These are phyloP conservation scores for Flaveria floridana DNA, from an alignment of 140 eudicot genomes.

Conservation along the genomic window DNA sequence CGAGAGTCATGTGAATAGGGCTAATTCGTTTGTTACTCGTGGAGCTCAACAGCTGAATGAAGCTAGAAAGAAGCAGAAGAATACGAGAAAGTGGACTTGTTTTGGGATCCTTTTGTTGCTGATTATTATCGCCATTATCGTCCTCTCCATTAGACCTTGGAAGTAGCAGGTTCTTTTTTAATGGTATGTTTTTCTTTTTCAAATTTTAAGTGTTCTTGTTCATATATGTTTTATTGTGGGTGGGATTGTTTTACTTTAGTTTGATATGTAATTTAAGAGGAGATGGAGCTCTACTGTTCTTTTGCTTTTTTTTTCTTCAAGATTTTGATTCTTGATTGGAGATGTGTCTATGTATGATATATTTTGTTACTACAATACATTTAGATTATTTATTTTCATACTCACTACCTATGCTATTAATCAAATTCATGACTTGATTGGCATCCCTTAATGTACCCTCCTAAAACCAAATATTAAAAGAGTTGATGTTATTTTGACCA, in stretches of 20 bases:
- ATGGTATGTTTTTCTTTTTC: slow-evolving; percentile 29
- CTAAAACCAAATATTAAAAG: too few relatives aligned
- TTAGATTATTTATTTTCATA: background rate
- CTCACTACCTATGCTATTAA: background rate
- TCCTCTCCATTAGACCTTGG: slow-evolving; percentile 59
- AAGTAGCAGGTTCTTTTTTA: slow-evolving; percentile 10
- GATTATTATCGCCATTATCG: slow-evolving; percentile 41
- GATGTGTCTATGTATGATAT: slow-evolving; percentile 15
- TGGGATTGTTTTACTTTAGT: slow-evolving; percentile 20
- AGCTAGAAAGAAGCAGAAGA: slow-evolving; percentile 57
- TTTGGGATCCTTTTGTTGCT: slow-evolving; percentile 47
- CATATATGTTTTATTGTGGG: slow-evolving; percentile 8
- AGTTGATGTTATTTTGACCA: too few relatives aligned
- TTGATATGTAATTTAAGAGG: slow-evolving; percentile 1
- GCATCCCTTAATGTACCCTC: background rate
- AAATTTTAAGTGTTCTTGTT: slow-evolving; percentile 19
- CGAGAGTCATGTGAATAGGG: slow-evolving; percentile 51
- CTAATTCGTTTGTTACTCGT: slow-evolving; percentile 47
- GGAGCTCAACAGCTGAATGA: slow-evolving; percentile 45
- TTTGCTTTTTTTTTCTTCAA: slow-evolving; percentile 6
- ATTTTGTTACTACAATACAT: slow-evolving; percentile 10
- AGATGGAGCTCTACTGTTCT: too few relatives aligned
- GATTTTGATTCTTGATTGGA: slow-evolving; percentile 27
- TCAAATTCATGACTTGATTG: background rate
- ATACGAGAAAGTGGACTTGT: slow-evolving; percentile 63